Conservation (phyloP, 768 basidiomycete species). For the Podaxis mareebaensis region DNA sequence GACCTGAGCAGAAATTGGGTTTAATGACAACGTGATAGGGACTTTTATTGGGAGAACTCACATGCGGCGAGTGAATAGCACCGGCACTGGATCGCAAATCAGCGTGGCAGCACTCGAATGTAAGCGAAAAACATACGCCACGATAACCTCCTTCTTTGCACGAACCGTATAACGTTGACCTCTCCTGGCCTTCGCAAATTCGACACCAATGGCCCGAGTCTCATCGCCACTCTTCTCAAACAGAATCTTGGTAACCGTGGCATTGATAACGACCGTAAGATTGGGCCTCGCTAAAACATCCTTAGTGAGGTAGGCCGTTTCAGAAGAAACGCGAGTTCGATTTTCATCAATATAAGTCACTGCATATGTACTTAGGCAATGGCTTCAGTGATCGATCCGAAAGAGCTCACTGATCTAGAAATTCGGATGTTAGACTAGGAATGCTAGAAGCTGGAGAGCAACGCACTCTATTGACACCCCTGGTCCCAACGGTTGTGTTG, state of each 20-base stretch:
- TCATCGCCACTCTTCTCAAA: slow-evolving; percentile 36
- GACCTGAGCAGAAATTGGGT: slow-evolving; percentile 37
- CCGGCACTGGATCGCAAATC: slow-evolving; percentile 43
- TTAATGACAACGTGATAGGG: neutral
- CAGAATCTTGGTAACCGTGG: slow-evolving; percentile 54
- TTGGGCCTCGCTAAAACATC: slow-evolving; percentile 61
- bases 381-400: neutral
- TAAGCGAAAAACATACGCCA: slow-evolving; percentile 42
- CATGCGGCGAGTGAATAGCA: slow-evolving; percentile 58
- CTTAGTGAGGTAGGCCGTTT: slow-evolving; percentile 62
- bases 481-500: slow-evolving; percentile 52
- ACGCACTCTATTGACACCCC: slow-evolving; percentile 57
- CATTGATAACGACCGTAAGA: slow-evolving; percentile 53
- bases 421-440: neutral
- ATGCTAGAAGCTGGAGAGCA: neutral
- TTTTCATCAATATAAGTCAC: slow-evolving; percentile 65
- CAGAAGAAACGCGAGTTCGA: slow-evolving; percentile 54
- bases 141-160: slow-evolving; percentile 53
- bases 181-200: slow-evolving; percentile 41
- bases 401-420: slow-evolving; percentile 32
- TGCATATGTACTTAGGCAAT: slow-evolving; percentile 24
- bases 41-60: slow-evolving; percentile 18
- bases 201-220: slow-evolving; percentile 55
- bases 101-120: neutral
- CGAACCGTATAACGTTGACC: slow-evolving; percentile 39